Evolutionary conservation across 768 basidiomycete species (phyloP).

Genomic region (Suillus weaverae): DNA sequence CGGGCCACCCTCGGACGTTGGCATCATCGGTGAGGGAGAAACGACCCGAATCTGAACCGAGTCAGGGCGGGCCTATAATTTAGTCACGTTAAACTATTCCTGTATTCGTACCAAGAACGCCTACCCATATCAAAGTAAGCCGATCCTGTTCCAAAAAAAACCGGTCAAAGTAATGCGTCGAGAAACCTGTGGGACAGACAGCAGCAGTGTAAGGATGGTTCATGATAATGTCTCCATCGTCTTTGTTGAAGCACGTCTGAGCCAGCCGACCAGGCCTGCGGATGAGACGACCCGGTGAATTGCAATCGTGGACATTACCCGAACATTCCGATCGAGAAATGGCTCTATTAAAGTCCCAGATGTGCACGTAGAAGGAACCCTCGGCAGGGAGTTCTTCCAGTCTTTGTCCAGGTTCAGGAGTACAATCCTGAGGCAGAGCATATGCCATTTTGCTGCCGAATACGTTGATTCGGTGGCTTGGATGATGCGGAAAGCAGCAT

Average conservation of each 20-base stretch:
- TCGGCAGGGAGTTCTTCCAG: not conserved
- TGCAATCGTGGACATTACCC: not conserved
- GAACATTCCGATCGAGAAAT: not conserved
- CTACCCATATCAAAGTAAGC: not conserved
- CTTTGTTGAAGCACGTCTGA: not conserved
- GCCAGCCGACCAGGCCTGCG: not conserved
- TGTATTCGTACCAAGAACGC: not conserved
- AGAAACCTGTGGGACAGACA: not conserved
- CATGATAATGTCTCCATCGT: not conserved
- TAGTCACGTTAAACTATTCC: not conserved
- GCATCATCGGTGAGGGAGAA: not conserved
- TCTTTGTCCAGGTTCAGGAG: not conserved
- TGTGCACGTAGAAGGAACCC: not conserved
- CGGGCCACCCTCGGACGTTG: not conserved
- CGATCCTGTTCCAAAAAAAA: not conserved
- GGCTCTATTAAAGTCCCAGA: not conserved
- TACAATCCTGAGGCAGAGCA: not conserved
- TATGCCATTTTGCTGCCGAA: conserved; percentile 1
- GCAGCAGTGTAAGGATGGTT: not conserved
- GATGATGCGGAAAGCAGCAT: conserved; percentile 1
- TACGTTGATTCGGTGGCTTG: not conserved
- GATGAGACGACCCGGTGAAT: not conserved
- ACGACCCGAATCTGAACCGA: not conserved
- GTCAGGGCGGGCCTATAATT: not conserved
- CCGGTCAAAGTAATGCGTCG: not conserved